These are phyloP conservation scores for Pichia insulana DNA, from an alignment of 805 yeast genomes.

Conservation along the genomic window DNA sequence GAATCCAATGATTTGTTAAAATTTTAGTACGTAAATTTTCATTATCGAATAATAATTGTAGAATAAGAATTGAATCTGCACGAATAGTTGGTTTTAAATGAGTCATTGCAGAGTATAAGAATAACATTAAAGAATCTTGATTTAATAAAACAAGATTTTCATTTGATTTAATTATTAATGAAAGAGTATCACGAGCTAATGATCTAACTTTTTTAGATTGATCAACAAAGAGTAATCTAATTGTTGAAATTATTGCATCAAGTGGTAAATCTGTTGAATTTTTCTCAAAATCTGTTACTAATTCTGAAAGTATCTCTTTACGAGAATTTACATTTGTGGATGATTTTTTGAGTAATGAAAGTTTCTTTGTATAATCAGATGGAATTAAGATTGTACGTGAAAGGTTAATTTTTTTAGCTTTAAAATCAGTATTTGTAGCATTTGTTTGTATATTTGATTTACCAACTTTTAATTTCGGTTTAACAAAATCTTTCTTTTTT, in stretches of 20 bases:
- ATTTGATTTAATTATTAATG: constrained; percentile 7
- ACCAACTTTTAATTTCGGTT: constrained; percentile 81
- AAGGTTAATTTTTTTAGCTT: constrained; percentile 43
- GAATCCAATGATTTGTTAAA: constrained; percentile 52
- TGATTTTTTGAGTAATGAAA: constrained; percentile 59
- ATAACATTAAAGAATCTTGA: constrained; percentile 54
- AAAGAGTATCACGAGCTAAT: constrained; percentile 10
- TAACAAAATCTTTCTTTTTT: constrained; percentile 66
- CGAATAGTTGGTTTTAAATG: constrained; percentile 75
- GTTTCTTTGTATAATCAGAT: constrained; percentile 37
- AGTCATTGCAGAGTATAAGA: constrained; percentile 86
- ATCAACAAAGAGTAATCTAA: constrained; percentile 60
- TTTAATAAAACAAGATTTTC: constrained; percentile 44
- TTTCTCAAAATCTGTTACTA: constrained; percentile 6
- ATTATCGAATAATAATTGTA: constrained; percentile 48
- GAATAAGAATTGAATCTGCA: constrained; percentile 61
- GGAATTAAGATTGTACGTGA: constrained; percentile 26
- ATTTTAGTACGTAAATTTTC: constrained; percentile 34
- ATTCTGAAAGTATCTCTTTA: constrained; percentile 15
- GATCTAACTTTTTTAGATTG: constrained; percentile 47
- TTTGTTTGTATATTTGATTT: constrained; percentile 58
- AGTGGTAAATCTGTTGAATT: constrained; percentile 33
- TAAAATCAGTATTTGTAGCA: constrained; percentile 79
- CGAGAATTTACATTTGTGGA: constrained; percentile 15
- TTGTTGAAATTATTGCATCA: constrained; percentile 48